These are phyloP conservation scores for Rhipidocladum racemiflorum DNA, from an alignment of 176 grass and related monocot genomes.

Conservation along the genomic window DNA sequence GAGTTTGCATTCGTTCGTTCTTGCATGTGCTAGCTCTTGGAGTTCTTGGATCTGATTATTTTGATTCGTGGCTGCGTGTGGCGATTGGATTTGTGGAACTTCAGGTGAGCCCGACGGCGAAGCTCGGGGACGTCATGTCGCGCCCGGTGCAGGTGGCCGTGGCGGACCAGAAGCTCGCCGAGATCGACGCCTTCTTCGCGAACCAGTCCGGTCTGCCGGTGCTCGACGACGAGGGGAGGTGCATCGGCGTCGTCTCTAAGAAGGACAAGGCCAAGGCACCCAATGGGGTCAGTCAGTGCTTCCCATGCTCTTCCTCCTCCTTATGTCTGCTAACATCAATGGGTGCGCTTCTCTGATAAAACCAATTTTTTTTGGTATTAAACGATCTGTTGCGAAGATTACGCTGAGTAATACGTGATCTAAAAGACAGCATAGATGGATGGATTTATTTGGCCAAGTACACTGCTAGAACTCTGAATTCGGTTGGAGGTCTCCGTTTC, in stretches of 20 bases:
- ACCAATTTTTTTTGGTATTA: neutral
- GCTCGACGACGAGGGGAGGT: conserved; percentile 46
- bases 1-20: neutral
- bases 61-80: neutral
- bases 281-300: conserved; percentile 48
- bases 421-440: neutral
- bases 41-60: neutral
- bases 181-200: conserved; percentile 58
- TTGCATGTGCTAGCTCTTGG: neutral
- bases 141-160: conserved; percentile 47
- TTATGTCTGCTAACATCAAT: neutral
- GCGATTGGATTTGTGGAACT: neutral
- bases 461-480: neutral
- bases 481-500: neutral
- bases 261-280: conserved; percentile 59
- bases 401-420: no score
- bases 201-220: conserved; percentile 60
- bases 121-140: conserved; percentile 61
- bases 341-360: neutral
- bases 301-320: neutral
- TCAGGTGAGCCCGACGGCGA: conserved; percentile 54
- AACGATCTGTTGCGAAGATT: neutral
- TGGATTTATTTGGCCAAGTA: neutral
- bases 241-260: conserved; percentile 66
- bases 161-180: conserved; percentile 44